Percentiles rank a stretch among this genome's conserved stretches.
Conservation (phyloP, 2,329 filamentous ascomycete genomes). For the Scedosporium minutisporum region DNA sequence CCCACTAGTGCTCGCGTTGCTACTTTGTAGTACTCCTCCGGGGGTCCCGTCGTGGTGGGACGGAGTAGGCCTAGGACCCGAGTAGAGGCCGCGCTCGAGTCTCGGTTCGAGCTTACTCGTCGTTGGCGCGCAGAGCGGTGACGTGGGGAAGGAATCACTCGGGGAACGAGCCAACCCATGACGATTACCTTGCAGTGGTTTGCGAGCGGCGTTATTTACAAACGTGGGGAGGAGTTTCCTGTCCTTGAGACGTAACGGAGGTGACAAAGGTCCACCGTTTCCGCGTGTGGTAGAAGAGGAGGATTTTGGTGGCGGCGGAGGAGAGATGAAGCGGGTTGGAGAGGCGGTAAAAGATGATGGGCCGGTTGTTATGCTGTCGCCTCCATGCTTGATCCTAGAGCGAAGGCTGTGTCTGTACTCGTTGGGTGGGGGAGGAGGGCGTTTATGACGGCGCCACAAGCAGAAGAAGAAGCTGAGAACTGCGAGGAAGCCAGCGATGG, state of each 20-base stretch:
- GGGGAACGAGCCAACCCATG: slow-evolving; percentile 15
- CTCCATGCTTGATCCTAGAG: slow-evolving; percentile 8
- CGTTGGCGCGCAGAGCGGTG: slow-evolving; percentile 27
- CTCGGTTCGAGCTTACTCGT: slow-evolving; percentile 25
- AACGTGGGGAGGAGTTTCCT: slow-evolving; percentile 30
- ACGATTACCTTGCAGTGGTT: slow-evolving; percentile 13
- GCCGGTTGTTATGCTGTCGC: slow-evolving; percentile 13
- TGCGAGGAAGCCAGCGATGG: slow-evolving; percentile 26
- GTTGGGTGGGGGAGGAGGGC: not conserved
- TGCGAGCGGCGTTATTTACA: slow-evolving; percentile 14
- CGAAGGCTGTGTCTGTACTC: slow-evolving; percentile 3
- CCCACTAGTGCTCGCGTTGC: not conserved
- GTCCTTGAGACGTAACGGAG: slow-evolving; percentile 38
- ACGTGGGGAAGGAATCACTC: slow-evolving; percentile 21
- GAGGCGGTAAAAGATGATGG: slow-evolving; percentile 16
- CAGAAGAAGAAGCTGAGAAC: slow-evolving; percentile 27
- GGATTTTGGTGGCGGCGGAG: slow-evolving; percentile 17
- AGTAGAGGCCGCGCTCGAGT: slow-evolving; percentile 15
- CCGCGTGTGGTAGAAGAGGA: slow-evolving; percentile 5
- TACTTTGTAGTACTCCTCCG: not conserved
- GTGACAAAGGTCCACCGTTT: slow-evolving; percentile 20
- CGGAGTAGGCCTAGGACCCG: slow-evolving; percentile 4
- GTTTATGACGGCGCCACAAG: slow-evolving; percentile 23
- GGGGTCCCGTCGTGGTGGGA: slow-evolving; percentile 11
- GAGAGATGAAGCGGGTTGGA: slow-evolving; percentile 30